A percentile compares a stretch with the other conserved stretches of the same genome.
Evolutionary conservation across 1,139 yeast species (phyloP).

Genomic region (Zygotorulaspora mrakii): DNA sequence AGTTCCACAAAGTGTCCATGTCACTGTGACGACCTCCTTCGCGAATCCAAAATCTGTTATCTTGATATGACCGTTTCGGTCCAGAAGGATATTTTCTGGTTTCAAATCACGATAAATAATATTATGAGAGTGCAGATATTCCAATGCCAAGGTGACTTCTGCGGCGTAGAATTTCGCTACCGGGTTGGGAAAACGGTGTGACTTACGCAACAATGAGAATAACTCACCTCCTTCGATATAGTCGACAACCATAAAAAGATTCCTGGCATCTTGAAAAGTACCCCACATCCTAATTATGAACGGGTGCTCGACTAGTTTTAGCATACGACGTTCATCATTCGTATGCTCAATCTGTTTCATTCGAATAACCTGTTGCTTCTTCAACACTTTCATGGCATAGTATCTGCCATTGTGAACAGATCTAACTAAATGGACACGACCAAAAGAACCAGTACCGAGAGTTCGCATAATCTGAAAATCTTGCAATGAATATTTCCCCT

Average conservation of each 20-base stretch:
- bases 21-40: conserved; percentile 87
- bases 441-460: conserved; percentile 95
- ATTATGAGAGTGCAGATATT: conserved; percentile 85
- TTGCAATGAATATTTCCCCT: conserved; percentile 77
- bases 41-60: conserved; percentile 97
- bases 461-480: conserved; percentile 94
- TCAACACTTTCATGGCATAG: conserved; percentile 90
- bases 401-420: conserved; percentile 90
- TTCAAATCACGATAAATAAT: conserved; percentile 93
- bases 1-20: conserved; percentile 96
- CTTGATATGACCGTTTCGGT: conserved; percentile 91
- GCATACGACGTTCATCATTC: conserved; percentile 93
- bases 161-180: conserved; percentile 98
- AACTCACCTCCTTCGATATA: conserved; percentile 97
- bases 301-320: conserved; percentile 90
- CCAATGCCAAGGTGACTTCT: conserved; percentile 87
- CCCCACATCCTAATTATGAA: conserved; percentile 98
- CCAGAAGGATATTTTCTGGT: conserved; percentile 91
- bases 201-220: conserved; percentile 80
- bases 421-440: conserved; percentile 89
- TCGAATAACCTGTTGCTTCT: conserved; percentile 85
- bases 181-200: conserved; percentile 93
- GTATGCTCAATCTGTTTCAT: conserved; percentile 99
- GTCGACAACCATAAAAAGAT: conserved; percentile 96
- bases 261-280: conserved; percentile 86